These are phyloP conservation scores for Citrus australasica DNA, from an alignment of 345 rosid genomes.

Conservation along the genomic window DNA sequence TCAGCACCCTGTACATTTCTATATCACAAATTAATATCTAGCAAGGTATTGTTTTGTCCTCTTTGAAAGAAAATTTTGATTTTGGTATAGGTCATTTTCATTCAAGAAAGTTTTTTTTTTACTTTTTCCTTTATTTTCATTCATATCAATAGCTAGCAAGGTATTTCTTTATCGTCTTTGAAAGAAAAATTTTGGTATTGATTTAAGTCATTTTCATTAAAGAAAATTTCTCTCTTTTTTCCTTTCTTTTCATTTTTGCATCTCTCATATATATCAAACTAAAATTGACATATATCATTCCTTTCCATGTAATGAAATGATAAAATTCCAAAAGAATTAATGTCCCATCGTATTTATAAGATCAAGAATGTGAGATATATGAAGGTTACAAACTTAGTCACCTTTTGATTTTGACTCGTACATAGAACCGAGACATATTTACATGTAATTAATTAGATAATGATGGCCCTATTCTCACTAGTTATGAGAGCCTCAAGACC, in stretches of 20 bases:
- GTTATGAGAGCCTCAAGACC: too few relatives aligned
- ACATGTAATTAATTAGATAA: too few relatives aligned
- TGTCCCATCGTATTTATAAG: too few relatives aligned
- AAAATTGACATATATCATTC: too few relatives aligned
- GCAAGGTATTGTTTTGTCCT: conserved; percentile 30
- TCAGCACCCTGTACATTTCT: conserved; percentile 17
- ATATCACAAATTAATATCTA: conserved; percentile 18
- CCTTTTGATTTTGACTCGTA: too few relatives aligned
- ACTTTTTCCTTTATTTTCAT: background rate
- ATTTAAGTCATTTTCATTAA: conserved; percentile 39
- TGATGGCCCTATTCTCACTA: too few relatives aligned
- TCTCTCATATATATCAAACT: background rate
- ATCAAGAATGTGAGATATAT: too few relatives aligned
- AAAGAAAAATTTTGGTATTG: conserved; percentile 23
- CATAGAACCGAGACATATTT: too few relatives aligned
- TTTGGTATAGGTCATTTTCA: conserved; percentile 47
- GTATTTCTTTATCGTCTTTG: conserved; percentile 31
- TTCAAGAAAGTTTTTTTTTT: background rate
- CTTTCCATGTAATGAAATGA: background rate
- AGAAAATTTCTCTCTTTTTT: background rate
- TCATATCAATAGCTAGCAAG: conserved; percentile 14
- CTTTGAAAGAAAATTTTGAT: conserved; percentile 14
- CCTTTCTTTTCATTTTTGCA: background rate
- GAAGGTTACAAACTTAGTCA: too few relatives aligned
- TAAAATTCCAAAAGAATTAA: too few relatives aligned